Evolutionary conservation across 2,329 filamentous ascomycete species (phyloP).

Genomic region (Plenodomus tracheiphilus): DNA sequence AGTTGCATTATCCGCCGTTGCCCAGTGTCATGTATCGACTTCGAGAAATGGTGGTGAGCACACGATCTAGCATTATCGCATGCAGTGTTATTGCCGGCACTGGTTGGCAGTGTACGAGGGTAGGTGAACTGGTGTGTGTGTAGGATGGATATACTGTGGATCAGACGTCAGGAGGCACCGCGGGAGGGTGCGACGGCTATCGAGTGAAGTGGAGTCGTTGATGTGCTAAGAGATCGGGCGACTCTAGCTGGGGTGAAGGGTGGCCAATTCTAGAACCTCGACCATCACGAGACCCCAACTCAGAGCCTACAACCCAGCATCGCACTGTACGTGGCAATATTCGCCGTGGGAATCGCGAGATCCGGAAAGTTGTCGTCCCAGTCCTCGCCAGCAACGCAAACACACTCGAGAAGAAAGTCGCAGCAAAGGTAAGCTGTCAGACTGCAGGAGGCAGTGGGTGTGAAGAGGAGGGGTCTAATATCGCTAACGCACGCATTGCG

Average conservation of each 20-base stretch:
- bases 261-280: constrained; percentile 11
- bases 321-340: constrained; percentile 1
- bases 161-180: constrained; percentile 4
- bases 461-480: not conserved
- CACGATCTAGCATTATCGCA: constrained; percentile 36
- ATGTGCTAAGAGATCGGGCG: constrained; percentile 12
- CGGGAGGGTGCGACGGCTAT: constrained; percentile 16
- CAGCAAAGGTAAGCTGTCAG: not conserved
- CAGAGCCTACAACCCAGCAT: constrained; percentile 10
- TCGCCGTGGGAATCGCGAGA: not conserved
- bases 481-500: not conserved
- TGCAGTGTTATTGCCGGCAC: constrained; percentile 3
- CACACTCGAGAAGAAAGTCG: not conserved
- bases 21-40: constrained; percentile 35
- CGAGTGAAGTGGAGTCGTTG: constrained; percentile 14
- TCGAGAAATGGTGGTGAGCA: constrained; percentile 15
- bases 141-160: not conserved
- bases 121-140: not conserved
- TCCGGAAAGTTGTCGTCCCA: not conserved
- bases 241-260: constrained; percentile 6
- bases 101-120: constrained; percentile 1
- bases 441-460: not conserved
- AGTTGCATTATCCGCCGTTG: constrained; percentile 36
- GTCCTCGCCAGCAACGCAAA: not conserved
- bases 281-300: constrained; percentile 27